These are phyloP conservation scores for Mucor piriformis DNA, from an alignment of 371 early-diverging fungal species.

Conservation along the genomic window DNA sequence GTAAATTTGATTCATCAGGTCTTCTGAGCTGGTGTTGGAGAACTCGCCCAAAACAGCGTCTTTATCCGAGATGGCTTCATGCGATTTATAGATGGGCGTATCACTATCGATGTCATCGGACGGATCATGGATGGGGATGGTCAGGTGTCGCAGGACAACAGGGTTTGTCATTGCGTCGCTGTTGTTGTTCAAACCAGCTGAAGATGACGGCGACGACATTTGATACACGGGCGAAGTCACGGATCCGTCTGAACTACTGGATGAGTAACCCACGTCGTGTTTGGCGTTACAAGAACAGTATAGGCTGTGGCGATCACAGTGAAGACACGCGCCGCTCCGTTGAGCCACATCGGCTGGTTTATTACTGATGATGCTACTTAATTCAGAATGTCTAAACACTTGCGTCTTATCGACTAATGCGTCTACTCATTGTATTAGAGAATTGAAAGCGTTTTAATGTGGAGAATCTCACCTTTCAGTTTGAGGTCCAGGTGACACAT, in stretches of 20 bases:
- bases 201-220: neutral
- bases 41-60: conserved; percentile 38
- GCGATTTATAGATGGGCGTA: conserved; percentile 48
- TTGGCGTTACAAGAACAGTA: conserved; percentile 25
- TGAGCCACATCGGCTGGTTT: too few species aligned
- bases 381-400: too few species aligned
- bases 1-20: conserved; percentile 50
- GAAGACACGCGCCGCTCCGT: conserved; percentile 7
- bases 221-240: conserved; percentile 20
- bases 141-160: conserved; percentile 14
- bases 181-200: conserved; percentile 21
- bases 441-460: neutral
- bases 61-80: conserved; percentile 18
- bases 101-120: conserved; percentile 53
- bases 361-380: neutral
- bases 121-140: conserved; percentile 53
- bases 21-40: conserved; percentile 45
- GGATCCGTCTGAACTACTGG: conserved; percentile 36
- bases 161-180: neutral
- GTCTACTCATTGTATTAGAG: too few species aligned
- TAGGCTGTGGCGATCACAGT: conserved; percentile 22
- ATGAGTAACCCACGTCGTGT: conserved; percentile 6
- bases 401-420: too few species aligned
- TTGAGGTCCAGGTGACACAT: conserved; percentile 48
- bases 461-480: neutral